Base-by-base conservation (phyloP, 345 rosid genomes). In the Eucalyptus leucophloia region DNA sequence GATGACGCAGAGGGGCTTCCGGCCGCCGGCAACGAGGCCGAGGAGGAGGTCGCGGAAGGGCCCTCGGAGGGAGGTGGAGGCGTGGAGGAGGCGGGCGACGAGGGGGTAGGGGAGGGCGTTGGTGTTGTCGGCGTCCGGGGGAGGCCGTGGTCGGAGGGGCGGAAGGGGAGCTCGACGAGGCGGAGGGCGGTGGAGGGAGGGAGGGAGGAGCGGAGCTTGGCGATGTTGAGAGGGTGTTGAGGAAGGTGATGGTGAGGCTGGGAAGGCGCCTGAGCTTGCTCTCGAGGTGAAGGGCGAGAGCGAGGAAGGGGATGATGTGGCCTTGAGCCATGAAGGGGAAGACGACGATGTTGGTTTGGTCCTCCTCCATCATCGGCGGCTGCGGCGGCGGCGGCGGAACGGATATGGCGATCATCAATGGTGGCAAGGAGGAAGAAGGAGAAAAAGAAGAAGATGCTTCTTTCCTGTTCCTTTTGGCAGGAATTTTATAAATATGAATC, bases 291-390 rank as follows among this genome's bases (percentile, higher is more conserved):
- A 92, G 95, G 30, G 98, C 96, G 88, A 96, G 91, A 13, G 98
- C 95, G 42, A 96, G 90, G 90, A 95, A 95, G 69, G 98, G 99
- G 88, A 94, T 95, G 50, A 97, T 93, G 88, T 96, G 98, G 89
- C 98, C 98, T 69, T 96, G 97, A 28, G 93, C 98, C 97, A 95
- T 95, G 97, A 96, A 95, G 17, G 98, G 97, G 82, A 96, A 96
- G 91, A 96, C 89, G 42, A 96, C 93, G 24, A 96, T 91, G 85
- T 92, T 86, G 24, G 62, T 77, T 24, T 44, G 60, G 72, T 72
- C 90, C 87, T 54, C 58, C 88, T 54, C 89, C 65, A 50, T 32
- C 9, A 82, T 30, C 44, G 56, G 9, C 47, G 47, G 47, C 14
- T 28, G 82, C 24, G 82, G 44, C 7, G 80, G 82, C 45, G 83